These are phyloP conservation scores for Amaranthus palmeri DNA, from an alignment of 148 eudicot genomes.

Conservation along the genomic window DNA sequence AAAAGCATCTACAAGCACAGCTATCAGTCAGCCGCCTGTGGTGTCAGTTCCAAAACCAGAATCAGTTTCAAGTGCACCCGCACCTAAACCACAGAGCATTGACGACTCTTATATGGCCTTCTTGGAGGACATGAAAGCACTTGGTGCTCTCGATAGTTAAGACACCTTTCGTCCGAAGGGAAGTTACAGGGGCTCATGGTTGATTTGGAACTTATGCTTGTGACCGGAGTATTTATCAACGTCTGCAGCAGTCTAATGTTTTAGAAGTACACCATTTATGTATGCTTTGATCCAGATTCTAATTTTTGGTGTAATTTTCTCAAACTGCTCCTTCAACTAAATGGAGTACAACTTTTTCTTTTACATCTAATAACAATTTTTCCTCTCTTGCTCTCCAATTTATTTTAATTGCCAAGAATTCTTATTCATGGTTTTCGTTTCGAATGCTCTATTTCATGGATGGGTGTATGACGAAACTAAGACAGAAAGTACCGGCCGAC, in stretches of 20 bases:
- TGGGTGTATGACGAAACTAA: too few relatives aligned
- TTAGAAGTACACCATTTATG: background rate
- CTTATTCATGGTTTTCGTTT: too few relatives aligned
- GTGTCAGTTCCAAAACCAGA: conserved; percentile 44
- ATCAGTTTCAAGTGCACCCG: conserved; percentile 33
- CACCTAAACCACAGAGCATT: conserved; percentile 63
- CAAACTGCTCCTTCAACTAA: background rate
- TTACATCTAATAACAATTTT: background rate
- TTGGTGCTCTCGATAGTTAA: conserved; percentile 93
- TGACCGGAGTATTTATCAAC: background rate
- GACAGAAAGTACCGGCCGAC: too few relatives aligned
- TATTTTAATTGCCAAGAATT: too few relatives aligned
- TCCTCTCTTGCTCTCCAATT: background rate
- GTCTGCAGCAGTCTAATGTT: background rate
- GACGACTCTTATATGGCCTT: conserved; percentile 91
- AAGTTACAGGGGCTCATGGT: background rate
- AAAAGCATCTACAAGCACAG: conserved; percentile 44
- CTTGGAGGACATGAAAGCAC: conserved; percentile 97
- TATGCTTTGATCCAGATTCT: background rate
- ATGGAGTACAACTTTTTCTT: background rate
- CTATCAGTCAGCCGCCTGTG: conserved; percentile 32
- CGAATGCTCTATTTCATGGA: too few relatives aligned
- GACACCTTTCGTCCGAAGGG: background rate
- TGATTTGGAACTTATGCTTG: background rate
- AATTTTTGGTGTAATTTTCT: conserved; percentile 3